Conservation (phyloP, 108 stramenopile species). For the Stephanodiscus minutulus region DNA sequence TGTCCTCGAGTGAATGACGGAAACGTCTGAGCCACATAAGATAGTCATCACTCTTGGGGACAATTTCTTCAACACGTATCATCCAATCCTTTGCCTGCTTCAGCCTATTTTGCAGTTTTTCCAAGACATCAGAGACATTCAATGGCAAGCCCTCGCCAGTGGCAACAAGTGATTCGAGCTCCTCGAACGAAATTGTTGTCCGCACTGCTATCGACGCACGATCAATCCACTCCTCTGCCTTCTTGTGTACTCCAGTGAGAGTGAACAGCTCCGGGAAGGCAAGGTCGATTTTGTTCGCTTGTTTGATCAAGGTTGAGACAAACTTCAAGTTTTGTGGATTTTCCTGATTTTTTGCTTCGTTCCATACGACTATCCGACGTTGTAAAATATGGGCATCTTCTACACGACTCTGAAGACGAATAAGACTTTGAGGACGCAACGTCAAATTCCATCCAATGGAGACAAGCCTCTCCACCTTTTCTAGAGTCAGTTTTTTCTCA, state of each 20-base stretch:
- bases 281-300: conserved; percentile 64
- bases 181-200: conserved; percentile 67
- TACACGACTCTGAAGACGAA: conserved; percentile 54
- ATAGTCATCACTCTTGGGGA: conserved; percentile 49
- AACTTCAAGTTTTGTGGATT: conserved; percentile 60
- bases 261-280: conserved; percentile 53
- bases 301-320: conserved; percentile 62
- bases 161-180: conserved; percentile 63
- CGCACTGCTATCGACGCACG: conserved; percentile 79
- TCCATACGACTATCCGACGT: conserved; percentile 60
- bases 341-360: conserved; percentile 47
- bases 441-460: conserved; percentile 42
- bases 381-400: conserved; percentile 60
- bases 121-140: conserved; percentile 69
- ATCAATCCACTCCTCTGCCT: conserved; percentile 71
- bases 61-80: conserved; percentile 50
- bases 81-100: conserved; percentile 68
- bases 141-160: conserved; percentile 62
- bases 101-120: conserved; percentile 64
- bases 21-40: conserved; percentile 58
- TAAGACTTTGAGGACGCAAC: conserved; percentile 49
- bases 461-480: conserved; percentile 44
- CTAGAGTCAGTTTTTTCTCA: conserved; percentile 48
- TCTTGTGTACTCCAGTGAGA: conserved; percentile 54
- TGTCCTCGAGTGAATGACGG: conserved; percentile 51